phyloP scores from a whole-genome alignment of 179 eudicot genomes.

The Actinidia chinensis region DNA sequence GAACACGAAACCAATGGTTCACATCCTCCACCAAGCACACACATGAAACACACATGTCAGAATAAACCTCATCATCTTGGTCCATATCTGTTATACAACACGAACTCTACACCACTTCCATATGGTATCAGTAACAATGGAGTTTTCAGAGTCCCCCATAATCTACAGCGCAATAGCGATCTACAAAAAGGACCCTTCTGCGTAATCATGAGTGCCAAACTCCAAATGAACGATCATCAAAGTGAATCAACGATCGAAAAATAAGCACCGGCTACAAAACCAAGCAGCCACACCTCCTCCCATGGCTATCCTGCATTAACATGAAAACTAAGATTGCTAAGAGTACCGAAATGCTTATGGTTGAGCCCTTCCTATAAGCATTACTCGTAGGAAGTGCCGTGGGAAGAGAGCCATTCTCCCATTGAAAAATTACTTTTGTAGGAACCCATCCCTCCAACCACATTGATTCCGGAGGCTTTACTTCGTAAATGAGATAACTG shows the following conservation, averaged over 20 bases:
- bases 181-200: background rate
- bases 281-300: background rate
- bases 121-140: background rate
- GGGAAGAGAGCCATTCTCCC: conserved; percentile 77
- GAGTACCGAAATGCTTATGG: conserved; percentile 23
- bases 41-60: background rate
- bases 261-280: conserved; percentile 28
- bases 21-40: background rate
- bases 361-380: conserved; percentile 16
- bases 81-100: no score
- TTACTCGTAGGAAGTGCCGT: conserved; percentile 33
- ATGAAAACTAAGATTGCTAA: conserved; percentile 33
- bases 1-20: background rate
- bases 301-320: conserved; percentile 14
- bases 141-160: background rate
- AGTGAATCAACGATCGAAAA: conserved; percentile 42
- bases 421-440: conserved; percentile 54
- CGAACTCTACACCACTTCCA: no score
- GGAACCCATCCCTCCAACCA: conserved; percentile 61
- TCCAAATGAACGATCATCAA: background rate
- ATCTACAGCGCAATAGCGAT: background rate
- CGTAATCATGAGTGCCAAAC: background rate
- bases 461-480: conserved; percentile 43
- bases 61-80: no score
- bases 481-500: conserved; percentile 66